These are phyloP conservation scores for Lobulomyces angularis DNA, from an alignment of 192 early-diverging fungal genomes.

Conservation along the genomic window DNA sequence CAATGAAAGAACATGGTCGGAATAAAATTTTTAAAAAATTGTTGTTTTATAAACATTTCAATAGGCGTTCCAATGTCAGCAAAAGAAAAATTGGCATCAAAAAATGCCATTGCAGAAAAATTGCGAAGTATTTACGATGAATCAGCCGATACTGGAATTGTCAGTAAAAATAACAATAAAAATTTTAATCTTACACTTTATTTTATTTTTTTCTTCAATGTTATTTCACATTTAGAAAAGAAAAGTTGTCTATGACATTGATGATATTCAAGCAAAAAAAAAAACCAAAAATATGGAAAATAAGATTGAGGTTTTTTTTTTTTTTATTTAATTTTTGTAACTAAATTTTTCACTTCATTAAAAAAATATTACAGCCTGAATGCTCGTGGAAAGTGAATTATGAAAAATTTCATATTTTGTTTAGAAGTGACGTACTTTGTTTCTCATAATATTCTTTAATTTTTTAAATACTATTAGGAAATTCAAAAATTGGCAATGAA, in stretches of 20 bases:
- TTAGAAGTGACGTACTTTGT: constrained; percentile 14
- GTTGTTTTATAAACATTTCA: no score
- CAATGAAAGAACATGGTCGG: no score
- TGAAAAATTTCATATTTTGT: constrained; percentile 14
- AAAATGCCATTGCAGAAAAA: constrained; percentile 14
- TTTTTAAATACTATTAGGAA: constrained; percentile 1
- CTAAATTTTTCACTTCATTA: no score
- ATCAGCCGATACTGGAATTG: no score
- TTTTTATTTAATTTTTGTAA: no score
- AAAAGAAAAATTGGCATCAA: constrained; percentile 12
- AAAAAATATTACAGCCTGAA: no score
- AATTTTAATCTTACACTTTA: background rate
- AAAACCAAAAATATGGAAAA: constrained; percentile 1
- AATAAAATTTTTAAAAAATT: no score
- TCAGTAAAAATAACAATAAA: no score
- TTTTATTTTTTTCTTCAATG: background rate
- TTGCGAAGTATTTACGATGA: constrained; percentile 3
- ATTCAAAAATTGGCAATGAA: constrained; percentile 11
- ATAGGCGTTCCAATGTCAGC: no score
- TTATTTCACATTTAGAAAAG: constrained; percentile 11
- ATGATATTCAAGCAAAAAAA: constrained; percentile 16
- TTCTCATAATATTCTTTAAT: background rate
- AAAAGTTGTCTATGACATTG: constrained; percentile 17
- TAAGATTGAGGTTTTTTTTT: constrained; percentile 13
- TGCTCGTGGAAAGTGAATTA: constrained; percentile 13